phyloP scores from a whole-genome alignment of 768 basidiomycete species.

The Tricholoma sp. region DNA sequence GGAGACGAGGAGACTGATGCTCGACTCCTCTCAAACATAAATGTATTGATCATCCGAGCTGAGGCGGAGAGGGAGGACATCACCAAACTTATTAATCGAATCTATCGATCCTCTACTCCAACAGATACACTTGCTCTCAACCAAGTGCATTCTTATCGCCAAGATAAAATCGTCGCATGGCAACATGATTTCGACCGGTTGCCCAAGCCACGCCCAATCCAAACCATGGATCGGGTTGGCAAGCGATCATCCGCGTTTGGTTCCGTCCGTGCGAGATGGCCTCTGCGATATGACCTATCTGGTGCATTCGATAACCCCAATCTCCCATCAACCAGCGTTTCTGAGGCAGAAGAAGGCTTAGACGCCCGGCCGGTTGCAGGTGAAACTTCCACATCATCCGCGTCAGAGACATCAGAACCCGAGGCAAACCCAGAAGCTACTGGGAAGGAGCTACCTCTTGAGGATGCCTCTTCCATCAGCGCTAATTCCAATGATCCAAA shows the following conservation, averaged over 20 bases:
- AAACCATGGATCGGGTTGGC: constrained; percentile 41
- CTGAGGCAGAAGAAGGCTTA: constrained; percentile 66
- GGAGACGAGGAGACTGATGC: constrained; percentile 72
- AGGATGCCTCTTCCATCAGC: background rate
- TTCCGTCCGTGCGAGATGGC: constrained; percentile 71
- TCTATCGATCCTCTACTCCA: constrained; percentile 76
- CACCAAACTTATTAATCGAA: constrained; percentile 61
- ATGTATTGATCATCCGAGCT: constrained; percentile 62
- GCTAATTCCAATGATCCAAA: background rate
- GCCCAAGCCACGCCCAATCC: constrained; percentile 59
- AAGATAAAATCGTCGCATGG: constrained; percentile 96
- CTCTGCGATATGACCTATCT: constrained; percentile 50
- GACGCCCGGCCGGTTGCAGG: constrained; percentile 44
- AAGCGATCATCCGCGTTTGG: constrained; percentile 61
- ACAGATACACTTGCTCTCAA: constrained; percentile 88
- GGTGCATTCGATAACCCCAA: constrained; percentile 49
- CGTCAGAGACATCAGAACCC: constrained; percentile 66
- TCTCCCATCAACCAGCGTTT: constrained; percentile 59
- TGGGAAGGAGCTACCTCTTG: constrained; percentile 12
- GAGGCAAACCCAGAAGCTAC: constrained; percentile 34
- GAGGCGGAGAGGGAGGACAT: constrained; percentile 75
- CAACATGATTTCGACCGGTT: constrained; percentile 88
- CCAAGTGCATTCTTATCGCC: constrained; percentile 76
- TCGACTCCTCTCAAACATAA: constrained; percentile 56
- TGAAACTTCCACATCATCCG: constrained; percentile 60